These are phyloP conservation scores for Colletotrichum sp. DNA, from an alignment of 2,329 filamentous ascomycete genomes.

Conservation along the genomic window DNA sequence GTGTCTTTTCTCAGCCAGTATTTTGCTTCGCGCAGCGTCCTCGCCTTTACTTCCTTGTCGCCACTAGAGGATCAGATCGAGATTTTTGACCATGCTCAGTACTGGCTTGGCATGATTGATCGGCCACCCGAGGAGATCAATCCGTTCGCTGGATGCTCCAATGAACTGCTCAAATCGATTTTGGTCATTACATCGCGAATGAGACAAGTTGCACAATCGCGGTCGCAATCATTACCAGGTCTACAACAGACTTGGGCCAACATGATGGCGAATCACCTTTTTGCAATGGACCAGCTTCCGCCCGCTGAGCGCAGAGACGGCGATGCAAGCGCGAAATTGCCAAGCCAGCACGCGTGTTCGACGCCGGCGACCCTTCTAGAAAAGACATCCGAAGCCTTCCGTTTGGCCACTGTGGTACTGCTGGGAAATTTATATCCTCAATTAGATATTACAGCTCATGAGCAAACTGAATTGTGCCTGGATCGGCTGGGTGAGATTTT, in stretches of 20 bases:
- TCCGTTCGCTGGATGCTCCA: background rate
- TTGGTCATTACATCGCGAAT: background rate
- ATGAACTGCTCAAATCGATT: background rate
- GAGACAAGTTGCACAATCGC: background rate
- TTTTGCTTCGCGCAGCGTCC: background rate
- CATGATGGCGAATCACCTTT: background rate
- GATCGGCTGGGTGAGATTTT: background rate
- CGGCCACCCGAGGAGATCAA: background rate
- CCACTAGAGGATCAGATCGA: background rate
- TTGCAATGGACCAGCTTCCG: background rate
- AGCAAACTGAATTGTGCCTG: background rate
- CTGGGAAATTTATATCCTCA: background rate
- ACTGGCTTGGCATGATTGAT: background rate
- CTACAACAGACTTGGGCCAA: background rate
- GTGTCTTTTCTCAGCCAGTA: background rate
- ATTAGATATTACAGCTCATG: background rate
- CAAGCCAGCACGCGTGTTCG: background rate
- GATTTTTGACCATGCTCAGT: background rate
- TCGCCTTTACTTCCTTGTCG: background rate
- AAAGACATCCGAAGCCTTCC: background rate
- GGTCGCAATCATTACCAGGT: background rate
- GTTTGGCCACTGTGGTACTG: background rate
- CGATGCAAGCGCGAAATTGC: background rate
- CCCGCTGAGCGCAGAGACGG: background rate
- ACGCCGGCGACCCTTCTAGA: background rate